Evolutionary conservation across 129 eudicot genomes (phyloP).

Genomic region (Logfia minima): DNA sequence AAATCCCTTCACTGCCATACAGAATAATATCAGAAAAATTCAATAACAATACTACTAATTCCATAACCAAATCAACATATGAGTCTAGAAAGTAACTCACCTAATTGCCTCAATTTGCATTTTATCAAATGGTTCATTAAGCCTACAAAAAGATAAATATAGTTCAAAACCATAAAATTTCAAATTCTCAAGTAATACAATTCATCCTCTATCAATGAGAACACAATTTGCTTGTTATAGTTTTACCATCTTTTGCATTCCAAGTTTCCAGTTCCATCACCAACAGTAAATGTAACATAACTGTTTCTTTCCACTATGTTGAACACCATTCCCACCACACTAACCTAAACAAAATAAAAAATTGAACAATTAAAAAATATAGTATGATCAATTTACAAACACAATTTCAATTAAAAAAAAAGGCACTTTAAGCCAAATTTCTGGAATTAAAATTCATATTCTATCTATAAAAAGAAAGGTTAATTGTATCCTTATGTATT

Average conservation of each 20-base stretch:
- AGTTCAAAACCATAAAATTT: no score
- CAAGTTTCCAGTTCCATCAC: conserved; percentile 89
- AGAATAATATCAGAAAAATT: background rate
- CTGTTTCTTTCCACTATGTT: conserved; percentile 62
- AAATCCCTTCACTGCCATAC: conserved; percentile 68
- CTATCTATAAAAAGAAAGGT: no score
- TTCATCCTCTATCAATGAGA: background rate
- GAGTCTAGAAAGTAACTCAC: conserved; percentile 39
- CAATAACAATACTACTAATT: background rate
- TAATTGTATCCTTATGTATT: no score
- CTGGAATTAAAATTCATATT: no score
- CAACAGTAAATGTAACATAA: conserved; percentile 69
- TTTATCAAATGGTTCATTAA: conserved; percentile 70
- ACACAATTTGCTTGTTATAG: conserved; percentile 4
- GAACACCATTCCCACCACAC: conserved; percentile 70
- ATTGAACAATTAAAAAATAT: background rate
- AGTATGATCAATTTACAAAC: no score
- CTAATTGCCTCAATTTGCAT: conserved; percentile 58
- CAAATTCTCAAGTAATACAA: background rate
- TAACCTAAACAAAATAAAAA: conserved; percentile 46
- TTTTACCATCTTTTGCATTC: conserved; percentile 74
- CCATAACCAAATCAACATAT: background rate
- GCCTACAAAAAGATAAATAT: conserved; percentile 39
- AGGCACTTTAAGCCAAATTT: no score
- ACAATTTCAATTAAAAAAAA: no score